Conservation (phyloP, 257 asterid species). For the Osmanthus fragrans region DNA sequence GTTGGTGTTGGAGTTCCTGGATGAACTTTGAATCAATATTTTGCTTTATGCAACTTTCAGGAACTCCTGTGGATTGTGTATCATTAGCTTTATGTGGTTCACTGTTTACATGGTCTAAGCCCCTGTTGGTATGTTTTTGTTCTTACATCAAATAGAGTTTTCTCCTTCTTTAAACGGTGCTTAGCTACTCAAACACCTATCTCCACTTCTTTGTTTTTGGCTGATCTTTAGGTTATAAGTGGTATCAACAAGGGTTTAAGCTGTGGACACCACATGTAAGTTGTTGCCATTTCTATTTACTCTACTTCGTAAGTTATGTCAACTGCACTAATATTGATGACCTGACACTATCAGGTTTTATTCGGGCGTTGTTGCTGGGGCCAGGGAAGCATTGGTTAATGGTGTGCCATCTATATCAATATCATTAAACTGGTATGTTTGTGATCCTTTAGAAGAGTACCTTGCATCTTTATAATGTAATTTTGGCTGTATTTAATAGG, state of each 20-base stretch:
- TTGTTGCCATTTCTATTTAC: constrained; percentile 16
- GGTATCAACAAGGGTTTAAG: constrained; percentile 90
- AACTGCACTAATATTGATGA: not conserved
- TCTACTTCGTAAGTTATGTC: not conserved
- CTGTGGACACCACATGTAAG: constrained; percentile 88
- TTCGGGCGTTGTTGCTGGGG: constrained; percentile 96
- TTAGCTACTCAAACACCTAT: constrained; percentile 5
- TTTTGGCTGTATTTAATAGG: constrained; percentile 9
- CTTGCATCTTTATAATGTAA: constrained; percentile 1
- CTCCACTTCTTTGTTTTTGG: not conserved
- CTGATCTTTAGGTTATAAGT: constrained; percentile 68
- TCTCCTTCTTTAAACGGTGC: not conserved
- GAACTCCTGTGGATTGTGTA: constrained; percentile 97
- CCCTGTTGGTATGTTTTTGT: constrained; percentile 63
- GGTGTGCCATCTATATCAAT: constrained; percentile 91
- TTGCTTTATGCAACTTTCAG: constrained; percentile 44
- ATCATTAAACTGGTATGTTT: constrained; percentile 82
- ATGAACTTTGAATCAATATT: constrained; percentile 24
- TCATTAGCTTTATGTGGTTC: constrained; percentile 93
- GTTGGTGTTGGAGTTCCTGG: not conserved
- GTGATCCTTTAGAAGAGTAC: constrained; percentile 11
- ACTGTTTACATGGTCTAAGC: constrained; percentile 92
- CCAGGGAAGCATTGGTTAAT: constrained; percentile 83
- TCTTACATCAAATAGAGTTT: constrained; percentile 16
- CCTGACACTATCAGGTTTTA: constrained; percentile 52